Evolutionary conservation across 345 rosid species (phyloP), one percentile per base, ranked within the genome.

Genomic region (Nasturtium officinale): DNA sequence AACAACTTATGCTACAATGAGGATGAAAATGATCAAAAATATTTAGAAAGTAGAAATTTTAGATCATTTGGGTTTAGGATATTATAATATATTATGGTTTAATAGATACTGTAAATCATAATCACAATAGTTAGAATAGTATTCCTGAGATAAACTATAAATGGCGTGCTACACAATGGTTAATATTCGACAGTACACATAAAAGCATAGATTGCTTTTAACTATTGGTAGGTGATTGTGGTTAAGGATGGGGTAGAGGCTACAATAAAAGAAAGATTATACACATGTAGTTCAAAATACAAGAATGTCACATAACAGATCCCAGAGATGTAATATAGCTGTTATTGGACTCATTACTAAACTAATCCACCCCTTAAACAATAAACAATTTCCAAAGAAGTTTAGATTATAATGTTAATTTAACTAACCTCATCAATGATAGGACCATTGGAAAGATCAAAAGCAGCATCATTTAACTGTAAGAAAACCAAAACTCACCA

Each of bases 391-490:
- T 10, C 26, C 15, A 51, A 3, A 51, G 5, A 51, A 35, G 3
- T 57, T 32, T 42, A 17, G 26, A 40, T 17, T n/a, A 0, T 16
- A 46, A n/a, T n/a, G n/a, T n/a, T n/a, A n/a, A n/a, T n/a, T n/a
- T n/a, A n/a, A n/a, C n/a, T n/a, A n/a, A n/a, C 97, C 98, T 94
- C 95, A 61, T 89, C 83, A 37, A 84, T 54, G 48, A 91, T 87
- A 0, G 87, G 85, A 62, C 97, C 98, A 70, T 84, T 94, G 16
- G 98, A 89, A 72, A 94, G 90, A 86, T 94, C 96, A 78, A 94
- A 94, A 43, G 98, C 97, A 8, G 98, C 98, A 77, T 94, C 98
- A 68, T 88, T 94, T 33, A 94, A 77, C 98, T 90, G 64, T 43
- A 4, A 79, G 65, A 78, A 72, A 47, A 55, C 16, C 48, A 45